A percentile compares a stretch with the other conserved stretches of the same genome.
These are phyloP conservation scores for Madurella fahalii DNA, from an alignment of 2,329 filamentous ascomycete species.

Conservation along the genomic window DNA sequence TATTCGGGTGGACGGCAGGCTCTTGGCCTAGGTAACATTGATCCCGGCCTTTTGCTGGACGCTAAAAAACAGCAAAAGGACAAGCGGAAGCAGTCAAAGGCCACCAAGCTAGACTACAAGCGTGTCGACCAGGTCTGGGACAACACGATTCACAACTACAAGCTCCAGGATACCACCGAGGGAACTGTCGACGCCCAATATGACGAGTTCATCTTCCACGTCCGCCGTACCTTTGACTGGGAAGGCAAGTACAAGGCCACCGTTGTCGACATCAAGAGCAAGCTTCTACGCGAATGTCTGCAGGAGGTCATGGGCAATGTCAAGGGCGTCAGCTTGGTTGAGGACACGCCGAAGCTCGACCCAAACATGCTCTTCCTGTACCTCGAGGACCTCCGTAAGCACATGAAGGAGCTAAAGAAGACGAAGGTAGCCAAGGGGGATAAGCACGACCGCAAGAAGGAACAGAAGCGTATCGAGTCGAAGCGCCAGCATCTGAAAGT, in stretches of 20 bases:
- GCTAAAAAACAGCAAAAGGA: slow-evolving; percentile 15
- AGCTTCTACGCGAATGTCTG: slow-evolving; percentile 66
- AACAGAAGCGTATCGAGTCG: slow-evolving; percentile 51
- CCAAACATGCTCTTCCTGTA: slow-evolving; percentile 71
- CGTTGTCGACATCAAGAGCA: slow-evolving; percentile 80
- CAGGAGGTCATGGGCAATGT: slow-evolving; percentile 69
- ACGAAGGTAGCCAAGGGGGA: slow-evolving; percentile 44
- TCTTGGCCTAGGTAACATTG: slow-evolving; percentile 10
- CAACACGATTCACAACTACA: slow-evolving; percentile 45
- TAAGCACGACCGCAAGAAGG: slow-evolving; percentile 58
- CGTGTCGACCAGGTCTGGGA: slow-evolving; percentile 55
- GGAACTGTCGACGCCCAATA: slow-evolving; percentile 51
- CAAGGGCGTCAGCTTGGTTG: slow-evolving; percentile 74
- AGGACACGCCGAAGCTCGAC: slow-evolving; percentile 70
- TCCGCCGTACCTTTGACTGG: slow-evolving; percentile 77
- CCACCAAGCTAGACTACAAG: slow-evolving; percentile 40
- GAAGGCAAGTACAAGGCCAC: slow-evolving; percentile 74
- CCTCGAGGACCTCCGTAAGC: slow-evolving; percentile 67
- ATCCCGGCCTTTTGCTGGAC: slow-evolving; percentile 16
- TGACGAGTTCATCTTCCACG: slow-evolving; percentile 77
- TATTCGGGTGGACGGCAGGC: slow-evolving; percentile 1
- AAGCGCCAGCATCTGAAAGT: slow-evolving; percentile 64
- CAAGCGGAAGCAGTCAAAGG: slow-evolving; percentile 22
- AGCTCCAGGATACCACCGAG: slow-evolving; percentile 52
- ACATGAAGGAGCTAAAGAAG: slow-evolving; percentile 62